These are phyloP conservation scores for Lactarius hatsudake DNA, from an alignment of 768 basidiomycete species.

Conservation along the genomic window DNA sequence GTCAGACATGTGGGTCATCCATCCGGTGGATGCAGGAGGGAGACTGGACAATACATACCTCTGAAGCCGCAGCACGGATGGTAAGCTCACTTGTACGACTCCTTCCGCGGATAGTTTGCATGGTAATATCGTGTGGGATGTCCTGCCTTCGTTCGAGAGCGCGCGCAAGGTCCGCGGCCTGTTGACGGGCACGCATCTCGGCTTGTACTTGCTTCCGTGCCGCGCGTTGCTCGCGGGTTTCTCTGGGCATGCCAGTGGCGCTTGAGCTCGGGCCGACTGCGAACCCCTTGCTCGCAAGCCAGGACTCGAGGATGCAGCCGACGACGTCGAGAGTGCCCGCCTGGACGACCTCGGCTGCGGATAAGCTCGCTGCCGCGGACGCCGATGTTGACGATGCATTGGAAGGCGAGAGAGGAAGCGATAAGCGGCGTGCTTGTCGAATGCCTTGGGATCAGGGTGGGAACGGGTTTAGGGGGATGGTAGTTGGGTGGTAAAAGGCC, in stretches of 20 bases:
- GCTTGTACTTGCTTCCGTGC: constrained; percentile 55
- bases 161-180: constrained; percentile 54
- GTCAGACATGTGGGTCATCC: constrained; percentile 4
- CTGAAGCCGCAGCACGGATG: constrained; percentile 1
- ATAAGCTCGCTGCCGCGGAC: constrained; percentile 93
- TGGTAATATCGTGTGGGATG: constrained; percentile 14
- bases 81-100: constrained; percentile 15
- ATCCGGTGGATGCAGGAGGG: not conserved
- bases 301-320: constrained; percentile 89
- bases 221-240: constrained; percentile 70
- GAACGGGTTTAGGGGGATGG: constrained; percentile 51
- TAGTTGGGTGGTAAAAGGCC: constrained; percentile 68
- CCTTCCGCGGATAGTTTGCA: constrained; percentile 22
- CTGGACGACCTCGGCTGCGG: constrained; percentile 88
- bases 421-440: constrained; percentile 83
- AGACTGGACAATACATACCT: constrained; percentile 13
- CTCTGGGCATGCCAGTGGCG: constrained; percentile 69
- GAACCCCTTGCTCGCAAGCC: constrained; percentile 86
- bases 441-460: constrained; percentile 65
- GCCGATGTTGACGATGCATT: constrained; percentile 96
- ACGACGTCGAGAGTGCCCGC: constrained; percentile 93
- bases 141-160: constrained; percentile 51
- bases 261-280: constrained; percentile 78
- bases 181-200: constrained; percentile 59
- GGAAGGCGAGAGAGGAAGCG: constrained; percentile 90